Conservation (phyloP, 2,329 filamentous ascomycete species). For the Hymenoscyphus infarciens region DNA sequence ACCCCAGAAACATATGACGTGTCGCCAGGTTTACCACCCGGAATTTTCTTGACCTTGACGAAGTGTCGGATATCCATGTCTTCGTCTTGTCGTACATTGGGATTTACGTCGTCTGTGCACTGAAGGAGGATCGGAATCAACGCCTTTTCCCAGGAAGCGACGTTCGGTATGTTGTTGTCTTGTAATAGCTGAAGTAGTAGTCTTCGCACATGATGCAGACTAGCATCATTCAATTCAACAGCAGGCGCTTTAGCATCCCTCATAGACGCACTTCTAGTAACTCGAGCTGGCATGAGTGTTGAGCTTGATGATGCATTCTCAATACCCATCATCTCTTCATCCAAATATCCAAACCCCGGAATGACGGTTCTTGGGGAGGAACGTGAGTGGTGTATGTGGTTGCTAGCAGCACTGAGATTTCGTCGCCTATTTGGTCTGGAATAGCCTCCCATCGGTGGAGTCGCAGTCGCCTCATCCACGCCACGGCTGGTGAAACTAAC, state of each 20-base stretch:
- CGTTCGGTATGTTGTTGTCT: constrained; percentile 70
- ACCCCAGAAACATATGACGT: constrained; percentile 96
- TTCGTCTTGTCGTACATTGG: constrained; percentile 84
- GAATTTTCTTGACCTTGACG: constrained; percentile 95
- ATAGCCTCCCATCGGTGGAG: constrained; percentile 55
- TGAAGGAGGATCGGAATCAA: constrained; percentile 85
- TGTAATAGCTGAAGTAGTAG: constrained; percentile 79
- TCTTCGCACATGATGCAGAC: constrained; percentile 81
- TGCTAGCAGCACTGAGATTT: constrained; percentile 81
- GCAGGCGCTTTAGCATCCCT: constrained; percentile 68
- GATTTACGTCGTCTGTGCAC: constrained; percentile 91
- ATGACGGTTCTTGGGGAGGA: constrained; percentile 63
- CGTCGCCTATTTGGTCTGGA: constrained; percentile 65
- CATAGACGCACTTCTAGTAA: constrained; percentile 81
- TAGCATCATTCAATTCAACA: constrained; percentile 83
- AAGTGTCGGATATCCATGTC: constrained; percentile 98
- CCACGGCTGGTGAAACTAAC: constrained; percentile 65
- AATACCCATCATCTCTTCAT: constrained; percentile 28
- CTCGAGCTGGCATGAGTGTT: constrained; percentile 37
- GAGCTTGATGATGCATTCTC: constrained; percentile 25
- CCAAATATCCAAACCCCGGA: constrained; percentile 37
- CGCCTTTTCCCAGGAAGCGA: constrained; percentile 81
- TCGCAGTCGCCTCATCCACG: constrained; percentile 58
- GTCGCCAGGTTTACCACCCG: constrained; percentile 83
- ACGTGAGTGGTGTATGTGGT: constrained; percentile 60